These are phyloP conservation scores for Udeniomyces megalosporus DNA, from an alignment of 768 basidiomycete species.

Conservation along the genomic window DNA sequence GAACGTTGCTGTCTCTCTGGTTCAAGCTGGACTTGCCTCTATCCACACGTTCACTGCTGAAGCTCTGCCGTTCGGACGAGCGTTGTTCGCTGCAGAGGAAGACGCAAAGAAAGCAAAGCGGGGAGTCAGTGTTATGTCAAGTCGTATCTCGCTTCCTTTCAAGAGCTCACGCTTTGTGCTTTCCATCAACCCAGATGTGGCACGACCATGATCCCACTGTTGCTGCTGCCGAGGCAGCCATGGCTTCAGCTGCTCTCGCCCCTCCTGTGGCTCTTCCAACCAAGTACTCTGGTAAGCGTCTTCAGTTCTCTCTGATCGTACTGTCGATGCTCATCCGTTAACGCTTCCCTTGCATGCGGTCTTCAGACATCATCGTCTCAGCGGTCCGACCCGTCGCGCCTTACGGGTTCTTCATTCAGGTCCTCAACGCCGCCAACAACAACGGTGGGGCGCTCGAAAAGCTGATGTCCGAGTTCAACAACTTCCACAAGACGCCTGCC, in stretches of 20 bases:
- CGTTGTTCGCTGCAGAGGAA: slow-evolving; percentile 70
- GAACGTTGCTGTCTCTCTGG: slow-evolving; percentile 66
- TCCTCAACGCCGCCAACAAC: slow-evolving; percentile 47
- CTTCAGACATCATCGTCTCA: slow-evolving; percentile 72
- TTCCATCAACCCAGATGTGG: slow-evolving; percentile 79
- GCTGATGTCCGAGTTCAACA: slow-evolving; percentile 82
- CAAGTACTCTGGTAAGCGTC: background rate
- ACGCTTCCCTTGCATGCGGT: too few species aligned
- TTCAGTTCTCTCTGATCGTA: background rate
- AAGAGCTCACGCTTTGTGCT: too few species aligned
- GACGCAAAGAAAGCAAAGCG: slow-evolving; percentile 65
- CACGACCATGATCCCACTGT: slow-evolving; percentile 51
- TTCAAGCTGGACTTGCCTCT: slow-evolving; percentile 40
- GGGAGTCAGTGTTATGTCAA: slow-evolving; percentile 44
- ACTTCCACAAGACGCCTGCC: slow-evolving; percentile 57
- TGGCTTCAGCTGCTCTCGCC: slow-evolving; percentile 38
- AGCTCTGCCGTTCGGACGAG: slow-evolving; percentile 55
- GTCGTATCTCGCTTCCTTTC: too few species aligned
- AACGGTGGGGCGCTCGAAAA: slow-evolving; percentile 82
- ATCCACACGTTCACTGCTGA: slow-evolving; percentile 84
- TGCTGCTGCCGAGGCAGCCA: slow-evolving; percentile 35
- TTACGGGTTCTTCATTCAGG: slow-evolving; percentile 80
- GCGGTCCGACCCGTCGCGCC: slow-evolving; percentile 54
- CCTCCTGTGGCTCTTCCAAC: slow-evolving; percentile 30
- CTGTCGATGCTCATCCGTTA: too few species aligned